Evolutionary conservation across 2,329 filamentous ascomycete genomes (phyloP).

Genomic region (Alternaria burnsii): DNA sequence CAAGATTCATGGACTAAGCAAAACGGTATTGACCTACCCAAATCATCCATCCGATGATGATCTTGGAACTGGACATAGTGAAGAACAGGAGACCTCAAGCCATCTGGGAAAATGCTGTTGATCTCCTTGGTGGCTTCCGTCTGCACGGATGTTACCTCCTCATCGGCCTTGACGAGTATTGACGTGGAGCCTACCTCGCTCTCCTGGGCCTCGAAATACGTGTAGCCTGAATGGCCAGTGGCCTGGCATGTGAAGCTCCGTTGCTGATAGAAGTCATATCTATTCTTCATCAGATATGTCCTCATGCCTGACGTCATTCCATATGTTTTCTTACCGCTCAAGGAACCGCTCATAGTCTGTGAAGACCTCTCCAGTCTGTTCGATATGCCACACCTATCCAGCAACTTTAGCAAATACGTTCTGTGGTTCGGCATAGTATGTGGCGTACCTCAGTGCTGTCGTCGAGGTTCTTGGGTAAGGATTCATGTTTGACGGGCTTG

Average conservation of each 20-base stretch:
- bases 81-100: slow-evolving; percentile 88
- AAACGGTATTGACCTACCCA: slow-evolving; percentile 59
- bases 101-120: slow-evolving; percentile 89
- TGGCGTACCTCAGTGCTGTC: slow-evolving; percentile 80
- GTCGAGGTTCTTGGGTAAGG: slow-evolving; percentile 75
- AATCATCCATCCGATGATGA: slow-evolving; percentile 82
- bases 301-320: slow-evolving; percentile 31
- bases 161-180: slow-evolving; percentile 32
- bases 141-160: slow-evolving; percentile 49
- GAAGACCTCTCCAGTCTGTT: slow-evolving; percentile 90
- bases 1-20: slow-evolving; percentile 43
- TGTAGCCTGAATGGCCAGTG: slow-evolving; percentile 88
- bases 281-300: slow-evolving; percentile 51
- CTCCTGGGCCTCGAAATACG: slow-evolving; percentile 89
- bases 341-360: slow-evolving; percentile 88
- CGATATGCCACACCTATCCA: slow-evolving; percentile 85
- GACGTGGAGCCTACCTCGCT: slow-evolving; percentile 75
- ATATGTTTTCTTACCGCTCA: slow-evolving; percentile 68
- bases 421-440: slow-evolving; percentile 10
- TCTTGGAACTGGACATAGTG: slow-evolving; percentile 87
- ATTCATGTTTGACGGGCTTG: slow-evolving; percentile 87
- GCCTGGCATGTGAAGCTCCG: slow-evolving; percentile 95
- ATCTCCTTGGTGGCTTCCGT: slow-evolving; percentile 80
- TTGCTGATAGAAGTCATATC: slow-evolving; percentile 94
- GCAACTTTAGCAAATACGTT: slow-evolving; percentile 38